Evolutionary conservation across 139 green algal genomes (phyloP).

Genomic region (Chlamydomonas asymmetrica): DNA sequence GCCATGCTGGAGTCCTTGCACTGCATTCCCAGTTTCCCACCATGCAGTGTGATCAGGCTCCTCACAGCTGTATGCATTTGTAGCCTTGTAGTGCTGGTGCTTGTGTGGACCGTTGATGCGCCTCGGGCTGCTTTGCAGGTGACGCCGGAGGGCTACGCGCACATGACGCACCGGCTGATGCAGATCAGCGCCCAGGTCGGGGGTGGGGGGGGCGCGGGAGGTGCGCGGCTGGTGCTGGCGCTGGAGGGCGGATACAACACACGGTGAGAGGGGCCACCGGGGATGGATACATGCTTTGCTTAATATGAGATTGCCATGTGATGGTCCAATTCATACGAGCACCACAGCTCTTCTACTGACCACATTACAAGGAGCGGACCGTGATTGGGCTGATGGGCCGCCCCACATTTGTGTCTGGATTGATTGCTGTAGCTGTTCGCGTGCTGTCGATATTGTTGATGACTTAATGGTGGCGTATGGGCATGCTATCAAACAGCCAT

Average conservation of each 20-base stretch:
- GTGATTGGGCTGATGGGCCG: background rate
- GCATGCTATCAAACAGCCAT: too few species aligned
- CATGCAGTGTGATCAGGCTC: too few species aligned
- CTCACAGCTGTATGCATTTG: too few species aligned
- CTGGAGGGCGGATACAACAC: conserved; percentile 78
- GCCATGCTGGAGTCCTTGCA: too few species aligned
- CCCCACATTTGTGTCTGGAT: background rate
- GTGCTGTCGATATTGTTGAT: too few species aligned
- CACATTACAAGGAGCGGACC: too few species aligned
- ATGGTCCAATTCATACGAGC: background rate
- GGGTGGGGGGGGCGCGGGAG: too few species aligned
- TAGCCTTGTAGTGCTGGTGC: too few species aligned
- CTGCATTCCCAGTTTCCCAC: too few species aligned
- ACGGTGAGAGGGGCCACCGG: background rate
- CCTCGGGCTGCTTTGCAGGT: conserved; percentile 15
- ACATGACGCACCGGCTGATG: conserved; percentile 57
- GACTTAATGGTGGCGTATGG: too few species aligned
- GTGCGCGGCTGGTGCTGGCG: conserved; percentile 57
- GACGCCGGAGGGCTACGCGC: conserved; percentile 56
- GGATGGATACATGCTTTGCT: background rate
- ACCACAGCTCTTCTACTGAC: background rate
- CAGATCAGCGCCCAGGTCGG: too few species aligned
- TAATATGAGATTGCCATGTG: background rate
- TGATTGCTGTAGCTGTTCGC: too few species aligned
- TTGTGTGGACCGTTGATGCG: background rate